A percentile compares a stretch with the other conserved stretches of the same genome.
Evolutionary conservation across 805 yeast genomes (phyloP).

Genomic region (Pichia gijzeniarum): DNA sequence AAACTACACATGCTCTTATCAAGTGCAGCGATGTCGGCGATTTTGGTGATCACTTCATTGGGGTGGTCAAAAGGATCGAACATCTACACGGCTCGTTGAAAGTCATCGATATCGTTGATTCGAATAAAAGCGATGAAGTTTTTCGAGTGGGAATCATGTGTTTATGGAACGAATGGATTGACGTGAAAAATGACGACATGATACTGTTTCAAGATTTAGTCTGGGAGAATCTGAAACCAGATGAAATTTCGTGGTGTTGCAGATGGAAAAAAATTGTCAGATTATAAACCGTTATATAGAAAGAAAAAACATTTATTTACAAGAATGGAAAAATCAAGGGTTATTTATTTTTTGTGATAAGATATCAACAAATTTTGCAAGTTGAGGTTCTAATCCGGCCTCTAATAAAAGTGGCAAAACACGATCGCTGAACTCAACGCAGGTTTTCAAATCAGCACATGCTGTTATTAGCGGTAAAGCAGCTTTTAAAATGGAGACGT

Average conservation of each 20-base stretch:
- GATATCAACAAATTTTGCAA: constrained; percentile 2
- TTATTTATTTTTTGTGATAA: not conserved
- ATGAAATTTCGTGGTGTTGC: constrained; percentile 11
- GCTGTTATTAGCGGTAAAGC: constrained; percentile 12
- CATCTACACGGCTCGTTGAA: constrained; percentile 8
- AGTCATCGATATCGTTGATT: constrained; percentile 1
- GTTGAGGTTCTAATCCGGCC: constrained; percentile 3
- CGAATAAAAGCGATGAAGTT: not conserved
- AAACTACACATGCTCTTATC: constrained; percentile 8
- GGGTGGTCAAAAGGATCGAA: not conserved
- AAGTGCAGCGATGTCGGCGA: not conserved
- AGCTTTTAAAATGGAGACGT: constrained; percentile 8
- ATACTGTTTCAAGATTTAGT: constrained; percentile 11
- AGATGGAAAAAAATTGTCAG: constrained; percentile 16
- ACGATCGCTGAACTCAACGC: constrained; percentile 8
- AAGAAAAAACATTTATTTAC: not conserved
- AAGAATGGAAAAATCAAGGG: not conserved
- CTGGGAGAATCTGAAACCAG: not conserved
- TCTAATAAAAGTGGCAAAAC: constrained; percentile 15
- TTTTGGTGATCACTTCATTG: not conserved
- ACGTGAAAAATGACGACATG: constrained; percentile 10
- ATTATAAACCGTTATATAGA: not conserved
- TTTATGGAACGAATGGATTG: constrained; percentile 14
- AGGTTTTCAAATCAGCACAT: constrained; percentile 10
- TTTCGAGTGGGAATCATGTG: constrained; percentile 9